Evolutionary conservation across 306 rosid genomes (phyloP), one percentile per base, ranked within the genome.

Genomic region (Clitoria ternatea): DNA sequence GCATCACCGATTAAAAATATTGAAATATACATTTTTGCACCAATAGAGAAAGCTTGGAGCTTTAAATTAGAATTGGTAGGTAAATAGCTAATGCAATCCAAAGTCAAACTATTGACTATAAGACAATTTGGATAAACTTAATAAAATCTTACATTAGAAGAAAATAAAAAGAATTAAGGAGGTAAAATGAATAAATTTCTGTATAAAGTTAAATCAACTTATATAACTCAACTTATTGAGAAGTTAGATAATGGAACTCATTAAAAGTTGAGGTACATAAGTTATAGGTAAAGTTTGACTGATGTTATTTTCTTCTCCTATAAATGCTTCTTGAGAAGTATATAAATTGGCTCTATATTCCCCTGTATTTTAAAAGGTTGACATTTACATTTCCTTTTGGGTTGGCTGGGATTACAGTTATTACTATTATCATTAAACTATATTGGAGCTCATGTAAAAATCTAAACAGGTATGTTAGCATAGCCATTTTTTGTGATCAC

Each of bases 1-100:
- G 17, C 52, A 56, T 78, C 43, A 77, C 18, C 82, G 78, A 42
- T 39, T 20, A 7, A 18, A 59, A 6, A 72, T 32, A 56, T 39
- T 40, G 6, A 70, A 36, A 67, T 35, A 70, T 32, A 40, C 42
- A 62, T 11, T 48, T 74, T 56, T 77, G 75, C 32, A n/a, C 45
- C 14, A 50, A 33, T 4, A 5, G 61, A 36, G 52, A 66, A 48
- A 24, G 59, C 47, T 12, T 2, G 54, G 6, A 27, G 24, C 39
- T 74, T 26, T 8, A 42, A 78, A 53, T 15, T 17, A 57, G 17
- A 78, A 12, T 40, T 49, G 22, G 18, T 39, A 12, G 22, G 9
- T 27, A 20, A 50, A 39, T 50, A 11, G 17, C 14, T 24, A 24
- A 61, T 54, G 35, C 66, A 54, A 37, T 20, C 35, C 55, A 47